phyloP scores from a whole-genome alignment of 768 basidiomycete species.

The Suillus cothurnatus region DNA sequence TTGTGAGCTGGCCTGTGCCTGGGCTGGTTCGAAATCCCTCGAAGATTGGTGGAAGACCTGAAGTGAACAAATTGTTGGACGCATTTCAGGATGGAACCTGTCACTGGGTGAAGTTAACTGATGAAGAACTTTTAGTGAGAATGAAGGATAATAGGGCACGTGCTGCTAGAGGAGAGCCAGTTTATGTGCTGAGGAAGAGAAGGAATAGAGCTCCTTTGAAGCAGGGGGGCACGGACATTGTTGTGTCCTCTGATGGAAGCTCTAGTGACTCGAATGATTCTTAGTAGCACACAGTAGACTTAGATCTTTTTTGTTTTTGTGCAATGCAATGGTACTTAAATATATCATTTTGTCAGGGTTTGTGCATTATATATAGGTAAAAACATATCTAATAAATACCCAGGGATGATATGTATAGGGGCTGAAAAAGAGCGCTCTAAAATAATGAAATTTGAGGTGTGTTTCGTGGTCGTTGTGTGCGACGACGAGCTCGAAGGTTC shows the following conservation, averaged over 20 bases:
- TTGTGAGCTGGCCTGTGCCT: neutral
- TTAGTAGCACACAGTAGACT: neutral
- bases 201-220: neutral
- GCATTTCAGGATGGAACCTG: neutral
- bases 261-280: neutral
- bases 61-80: neutral
- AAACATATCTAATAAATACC: neutral
- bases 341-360: neutral
- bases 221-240: neutral
- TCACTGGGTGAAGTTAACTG: neutral
- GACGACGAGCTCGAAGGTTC: no score
- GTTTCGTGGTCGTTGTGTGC: no score
- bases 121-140: neutral
- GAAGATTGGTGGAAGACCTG: neutral
- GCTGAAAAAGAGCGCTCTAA: no score
- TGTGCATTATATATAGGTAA: neutral
- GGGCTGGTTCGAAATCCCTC: neutral
- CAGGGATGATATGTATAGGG: neutral
- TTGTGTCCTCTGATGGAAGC: neutral
- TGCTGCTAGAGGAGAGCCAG: neutral
- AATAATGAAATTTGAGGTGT: no score
- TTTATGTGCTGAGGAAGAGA: neutral
- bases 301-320: conserved; percentile 1
- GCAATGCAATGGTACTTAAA: neutral
- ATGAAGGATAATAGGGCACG: neutral